Percentiles rank a stretch among this genome's conserved stretches.
These are phyloP conservation scores for Macaranga tanarius DNA, from an alignment of 441 rosid genomes.

Conservation along the genomic window DNA sequence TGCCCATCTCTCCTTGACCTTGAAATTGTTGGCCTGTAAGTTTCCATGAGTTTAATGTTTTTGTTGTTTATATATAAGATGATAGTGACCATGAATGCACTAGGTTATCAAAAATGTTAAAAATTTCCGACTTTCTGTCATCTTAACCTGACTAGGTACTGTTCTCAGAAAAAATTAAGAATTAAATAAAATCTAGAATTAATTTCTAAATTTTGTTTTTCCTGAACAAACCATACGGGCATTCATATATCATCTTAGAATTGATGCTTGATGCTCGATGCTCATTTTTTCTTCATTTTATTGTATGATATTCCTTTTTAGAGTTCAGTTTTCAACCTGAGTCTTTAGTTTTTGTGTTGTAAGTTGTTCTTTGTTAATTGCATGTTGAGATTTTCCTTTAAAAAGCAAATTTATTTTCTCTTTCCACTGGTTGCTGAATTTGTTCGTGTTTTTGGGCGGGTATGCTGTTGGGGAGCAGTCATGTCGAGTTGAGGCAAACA, in stretches of 20 bases:
- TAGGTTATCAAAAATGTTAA: too few relatives aligned
- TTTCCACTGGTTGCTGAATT: constrained; percentile 1
- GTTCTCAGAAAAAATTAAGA: too few relatives aligned
- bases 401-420: background rate
- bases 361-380: background rate
- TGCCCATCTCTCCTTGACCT: constrained; percentile 73
- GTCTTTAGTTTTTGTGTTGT: background rate
- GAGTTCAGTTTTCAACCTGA: too few relatives aligned
- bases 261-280: background rate
- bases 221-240: too few relatives aligned
- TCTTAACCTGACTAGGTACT: too few relatives aligned
- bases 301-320: background rate
- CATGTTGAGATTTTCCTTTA: background rate
- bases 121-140: background rate
- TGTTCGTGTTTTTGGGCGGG: constrained; percentile 7
- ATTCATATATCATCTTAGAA: background rate
- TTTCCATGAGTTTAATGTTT: constrained; percentile 21
- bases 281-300: background rate
- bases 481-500: constrained; percentile 60
- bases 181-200: too few relatives aligned
- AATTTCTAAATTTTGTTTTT: too few relatives aligned
- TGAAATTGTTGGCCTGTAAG: constrained; percentile 88
- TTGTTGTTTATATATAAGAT: background rate
- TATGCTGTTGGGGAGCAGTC: constrained; percentile 29
- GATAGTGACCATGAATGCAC: background rate